Base-by-base conservation (phyloP, 495 filamentous ascomycete species). In the Neurospora sp. region DNA sequence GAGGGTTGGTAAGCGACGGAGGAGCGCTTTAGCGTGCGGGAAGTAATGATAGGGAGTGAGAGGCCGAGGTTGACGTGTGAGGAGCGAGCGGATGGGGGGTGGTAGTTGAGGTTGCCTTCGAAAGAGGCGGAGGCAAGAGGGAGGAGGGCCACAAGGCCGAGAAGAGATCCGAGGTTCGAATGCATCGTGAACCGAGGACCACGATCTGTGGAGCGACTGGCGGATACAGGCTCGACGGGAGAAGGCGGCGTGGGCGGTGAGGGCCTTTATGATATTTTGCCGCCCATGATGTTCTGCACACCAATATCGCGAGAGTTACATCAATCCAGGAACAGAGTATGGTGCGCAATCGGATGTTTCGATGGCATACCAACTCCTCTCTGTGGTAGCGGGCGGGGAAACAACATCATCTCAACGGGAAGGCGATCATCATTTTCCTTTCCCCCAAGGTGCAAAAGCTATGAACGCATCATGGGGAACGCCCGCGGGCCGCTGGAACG, bases 41-140 rank as follows among this genome's bases (percentile, higher is more conserved):
- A 73, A 1, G 82, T 74, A 40, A 88, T 84, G 35, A 78, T 79
- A 0, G 80, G 84, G 6, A 89, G 80, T 38, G 87, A 82, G 38
- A 92, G 86, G 10, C 87, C 90, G 40, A 91, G 82, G 44, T 81
- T 81, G 40, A 70, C 39, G 60, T 78, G 76, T 0, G 86, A 82
- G 71, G 90, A 88, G 66, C 88, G 84, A 41, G 83, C 81, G 2
- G 90, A 91, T 4, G 90, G 90, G 73, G 85, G 87, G 62, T 80
- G 83, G 76, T 90, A 91, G 76, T 91, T 91, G 42, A 91, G 75
- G 77, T 91, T 91, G 10, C 79, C 78, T 8, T 79, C 75, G 70
- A 83, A 80, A 8, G 72, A 60, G 18, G 77, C 79, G 8, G 71
- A 66, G 3, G 27, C 23, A 31, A 62, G 54, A 62, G 23, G 23